Conservation (phyloP, 148 eudicot genomes). For the Nepenthes mirabilis region DNA sequence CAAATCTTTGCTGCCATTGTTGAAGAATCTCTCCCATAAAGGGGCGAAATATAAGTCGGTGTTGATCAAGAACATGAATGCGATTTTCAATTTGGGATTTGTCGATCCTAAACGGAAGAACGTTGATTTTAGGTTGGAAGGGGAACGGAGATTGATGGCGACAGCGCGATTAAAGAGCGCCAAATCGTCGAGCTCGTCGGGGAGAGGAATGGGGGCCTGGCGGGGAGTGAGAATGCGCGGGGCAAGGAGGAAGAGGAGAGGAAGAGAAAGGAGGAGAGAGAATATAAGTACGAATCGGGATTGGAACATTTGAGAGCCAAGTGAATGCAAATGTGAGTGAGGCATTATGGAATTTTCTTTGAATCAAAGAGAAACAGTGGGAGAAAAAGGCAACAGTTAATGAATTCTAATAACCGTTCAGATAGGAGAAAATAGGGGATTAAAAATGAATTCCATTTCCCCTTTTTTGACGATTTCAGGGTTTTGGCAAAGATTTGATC, state of each 20-base stretch:
- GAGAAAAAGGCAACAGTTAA: too few species aligned
- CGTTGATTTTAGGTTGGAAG: not conserved
- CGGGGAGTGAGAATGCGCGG: conserved; percentile 39
- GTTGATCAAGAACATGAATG: conserved; percentile 71
- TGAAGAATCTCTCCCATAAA: conserved; percentile 56
- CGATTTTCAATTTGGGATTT: conserved; percentile 54
- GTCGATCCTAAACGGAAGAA: conserved; percentile 28
- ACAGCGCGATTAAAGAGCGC: conserved; percentile 52
- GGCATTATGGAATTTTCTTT: not conserved
- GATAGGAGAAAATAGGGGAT: too few species aligned
- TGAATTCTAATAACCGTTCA: too few species aligned
- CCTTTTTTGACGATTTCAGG: too few species aligned
- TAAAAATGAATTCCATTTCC: too few species aligned
- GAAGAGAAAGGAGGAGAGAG: conserved; percentile 31
- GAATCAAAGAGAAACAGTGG: too few species aligned
- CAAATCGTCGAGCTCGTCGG: conserved; percentile 71
- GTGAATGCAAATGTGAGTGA: conserved; percentile 6
- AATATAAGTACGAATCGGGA: conserved; percentile 35
- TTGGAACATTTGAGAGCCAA: conserved; percentile 12
- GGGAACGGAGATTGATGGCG: conserved; percentile 7
- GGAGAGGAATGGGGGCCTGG: conserved; percentile 35
- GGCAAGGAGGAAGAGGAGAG: conserved; percentile 36
- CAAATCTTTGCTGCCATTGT: not conserved
- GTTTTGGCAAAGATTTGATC: too few species aligned
- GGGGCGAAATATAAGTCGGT: conserved; percentile 49